A percentile compares a stretch with the other conserved stretches of the same genome.
These are phyloP conservation scores for Boletus rubescentipes DNA, from an alignment of 768 basidiomycete species.

Conservation along the genomic window DNA sequence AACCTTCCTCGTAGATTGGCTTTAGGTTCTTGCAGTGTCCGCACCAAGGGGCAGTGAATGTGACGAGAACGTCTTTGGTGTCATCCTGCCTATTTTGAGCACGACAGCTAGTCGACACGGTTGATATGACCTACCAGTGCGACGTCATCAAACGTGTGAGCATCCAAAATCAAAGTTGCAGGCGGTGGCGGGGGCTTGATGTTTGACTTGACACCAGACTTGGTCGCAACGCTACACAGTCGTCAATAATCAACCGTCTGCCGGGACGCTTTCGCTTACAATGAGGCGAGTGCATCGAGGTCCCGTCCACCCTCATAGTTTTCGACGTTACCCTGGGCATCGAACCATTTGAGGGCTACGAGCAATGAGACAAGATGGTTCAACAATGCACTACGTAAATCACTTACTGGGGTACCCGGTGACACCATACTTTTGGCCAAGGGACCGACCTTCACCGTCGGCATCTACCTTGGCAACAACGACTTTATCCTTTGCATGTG, in stretches of 20 bases:
- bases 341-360: constrained; percentile 90
- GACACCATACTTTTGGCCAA: constrained; percentile 79
- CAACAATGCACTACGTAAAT: background rate
- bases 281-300: constrained; percentile 69
- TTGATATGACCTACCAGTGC: constrained; percentile 51
- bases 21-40: constrained; percentile 95
- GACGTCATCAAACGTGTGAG: constrained; percentile 71
- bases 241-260: background rate
- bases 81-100: constrained; percentile 44
- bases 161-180: constrained; percentile 63
- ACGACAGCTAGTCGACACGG: background rate
- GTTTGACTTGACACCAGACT: constrained; percentile 81
- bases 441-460: constrained; percentile 76
- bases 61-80: constrained; percentile 80
- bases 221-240: constrained; percentile 58
- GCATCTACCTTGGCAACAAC: constrained; percentile 91
- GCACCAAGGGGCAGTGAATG: constrained; percentile 87
- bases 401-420: constrained; percentile 82
- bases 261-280: constrained; percentile 48
- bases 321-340: constrained; percentile 60
- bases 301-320: constrained; percentile 80
- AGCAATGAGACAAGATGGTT: constrained; percentile 5
- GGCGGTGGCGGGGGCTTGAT: constrained; percentile 84
- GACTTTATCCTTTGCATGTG: constrained; percentile 76
- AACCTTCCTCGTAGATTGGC: constrained; percentile 81